A percentile compares a stretch with the other conserved stretches of the same genome.
Evolutionary conservation across 2,329 filamentous ascomycete genomes (phyloP).

Genomic region (Colletotrichum siamense): DNA sequence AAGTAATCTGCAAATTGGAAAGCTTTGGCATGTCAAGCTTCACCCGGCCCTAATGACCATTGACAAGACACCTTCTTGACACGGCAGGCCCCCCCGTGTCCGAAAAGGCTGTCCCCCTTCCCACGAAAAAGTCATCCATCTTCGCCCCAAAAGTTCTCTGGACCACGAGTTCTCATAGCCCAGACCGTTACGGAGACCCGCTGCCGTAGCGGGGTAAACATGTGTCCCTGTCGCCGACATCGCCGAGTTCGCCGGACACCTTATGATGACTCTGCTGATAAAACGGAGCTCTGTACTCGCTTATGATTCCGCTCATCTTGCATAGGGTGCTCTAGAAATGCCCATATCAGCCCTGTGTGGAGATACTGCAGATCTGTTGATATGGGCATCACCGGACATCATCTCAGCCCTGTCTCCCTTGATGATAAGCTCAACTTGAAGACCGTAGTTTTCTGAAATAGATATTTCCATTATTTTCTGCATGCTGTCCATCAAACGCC

Average conservation of each 20-base stretch:
- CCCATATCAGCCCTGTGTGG: neutral
- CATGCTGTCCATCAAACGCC: neutral
- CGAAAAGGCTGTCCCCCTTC: accelerated
- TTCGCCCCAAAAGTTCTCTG: neutral
- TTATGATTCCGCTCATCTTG: neutral
- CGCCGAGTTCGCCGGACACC: neutral
- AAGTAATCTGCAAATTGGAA: no score
- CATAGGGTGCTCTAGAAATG: neutral
- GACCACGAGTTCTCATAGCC: neutral
- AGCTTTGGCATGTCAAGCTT: no score
- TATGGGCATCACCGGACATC: neutral
- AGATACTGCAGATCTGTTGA: neutral
- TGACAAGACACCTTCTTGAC: neutral
- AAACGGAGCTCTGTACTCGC: neutral
- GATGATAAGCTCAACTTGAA: neutral
- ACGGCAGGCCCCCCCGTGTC: accelerated
- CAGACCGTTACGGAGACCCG: neutral
- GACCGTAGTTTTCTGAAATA: neutral
- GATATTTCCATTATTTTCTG: neutral
- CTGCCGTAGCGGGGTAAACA: neutral
- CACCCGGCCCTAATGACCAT: neutral
- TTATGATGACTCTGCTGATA: neutral
- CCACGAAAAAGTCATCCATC: neutral
- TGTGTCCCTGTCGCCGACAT: neutral
- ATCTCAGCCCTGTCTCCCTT: neutral